These are phyloP conservation scores for Eleusine coracana DNA, from an alignment of 176 grass and related monocot genomes.

Conservation along the genomic window DNA sequence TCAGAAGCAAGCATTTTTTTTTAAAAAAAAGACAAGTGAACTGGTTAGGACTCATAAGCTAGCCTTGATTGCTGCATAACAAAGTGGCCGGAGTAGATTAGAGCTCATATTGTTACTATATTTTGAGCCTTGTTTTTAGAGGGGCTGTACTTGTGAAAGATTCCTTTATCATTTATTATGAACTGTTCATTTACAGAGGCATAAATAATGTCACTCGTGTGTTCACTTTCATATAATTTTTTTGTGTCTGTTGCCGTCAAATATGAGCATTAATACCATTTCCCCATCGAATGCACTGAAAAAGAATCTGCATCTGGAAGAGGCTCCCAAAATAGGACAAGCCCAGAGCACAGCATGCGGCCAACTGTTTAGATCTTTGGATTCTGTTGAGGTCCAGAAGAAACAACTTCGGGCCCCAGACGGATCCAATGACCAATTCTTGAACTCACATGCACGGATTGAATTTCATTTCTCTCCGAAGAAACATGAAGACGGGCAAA, in stretches of 20 bases:
- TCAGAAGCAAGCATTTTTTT: not conserved
- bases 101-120: not conserved
- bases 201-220: not conserved
- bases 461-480: too few relatives aligned
- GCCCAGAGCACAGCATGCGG: not conserved
- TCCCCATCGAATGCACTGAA: not conserved
- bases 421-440: not conserved
- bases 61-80: constrained; percentile 5
- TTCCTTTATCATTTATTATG: not conserved
- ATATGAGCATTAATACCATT: too few relatives aligned
- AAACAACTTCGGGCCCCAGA: not conserved
- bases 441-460: not conserved
- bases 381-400: not conserved
- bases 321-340: not conserved
- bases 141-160: not conserved
- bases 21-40: not conserved
- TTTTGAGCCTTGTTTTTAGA: not conserved
- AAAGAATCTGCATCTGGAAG: not conserved
- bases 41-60: constrained; percentile 14
- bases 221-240: not conserved
- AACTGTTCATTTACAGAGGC: not conserved
- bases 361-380: not conserved
- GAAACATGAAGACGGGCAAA: too few relatives aligned
- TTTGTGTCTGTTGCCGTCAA: too few relatives aligned
- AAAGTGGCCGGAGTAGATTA: not conserved